Base-by-base conservation (phyloP, 2,329 filamentous ascomycete genomes). In the Ciborinia camelliae region DNA sequence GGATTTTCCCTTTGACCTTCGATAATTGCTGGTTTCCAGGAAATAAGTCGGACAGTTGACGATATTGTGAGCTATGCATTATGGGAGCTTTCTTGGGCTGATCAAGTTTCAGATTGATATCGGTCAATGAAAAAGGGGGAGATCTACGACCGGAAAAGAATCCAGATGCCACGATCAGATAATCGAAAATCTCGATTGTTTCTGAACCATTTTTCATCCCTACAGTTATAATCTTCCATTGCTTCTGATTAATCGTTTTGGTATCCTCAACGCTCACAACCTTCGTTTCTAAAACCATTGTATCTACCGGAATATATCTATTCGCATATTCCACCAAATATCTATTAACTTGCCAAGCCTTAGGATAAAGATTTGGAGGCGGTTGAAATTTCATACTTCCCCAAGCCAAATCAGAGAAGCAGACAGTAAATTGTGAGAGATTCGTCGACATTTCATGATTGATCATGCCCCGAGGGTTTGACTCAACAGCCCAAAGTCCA, bases 401-500 rank as follows among this genome's bases (percentile, higher is more conserved):
- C 66, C 64, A 67, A 1, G 66, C 53, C 37, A 66, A 37, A 48
- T 67, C 66, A 4, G 66, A 67, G 26, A 67, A 67, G 9, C 59
- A 65, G 14, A 66, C 59, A 4, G 64, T 67, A 15, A 66, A 67
- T 20, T 64, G 59, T 20, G 58, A 66, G 45, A 67, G 64, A 30
- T 67, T 67, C 30, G 64, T 64, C 26, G 32, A 20, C 58, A 59
- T 59, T 23, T 52, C 57, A 15, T 59, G 52, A 60, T 58, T 45
- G 30, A 67, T 66, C n/a, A 58, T 43, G 41, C 66, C 14, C 30
- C 48, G 15, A 15, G 64, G 51, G 35, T 59, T 53, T 48, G 58
- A 30, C n/a, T 60, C 52, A 8, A 66, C 61, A 18, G 64, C 64
- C 66, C 66, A 67, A 23, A 66, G 64, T 12, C 59, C 66, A 15